These are phyloP conservation scores for Globisporangium cederbergense DNA, from an alignment of 352 stramenopile genomes.

Conservation along the genomic window DNA sequence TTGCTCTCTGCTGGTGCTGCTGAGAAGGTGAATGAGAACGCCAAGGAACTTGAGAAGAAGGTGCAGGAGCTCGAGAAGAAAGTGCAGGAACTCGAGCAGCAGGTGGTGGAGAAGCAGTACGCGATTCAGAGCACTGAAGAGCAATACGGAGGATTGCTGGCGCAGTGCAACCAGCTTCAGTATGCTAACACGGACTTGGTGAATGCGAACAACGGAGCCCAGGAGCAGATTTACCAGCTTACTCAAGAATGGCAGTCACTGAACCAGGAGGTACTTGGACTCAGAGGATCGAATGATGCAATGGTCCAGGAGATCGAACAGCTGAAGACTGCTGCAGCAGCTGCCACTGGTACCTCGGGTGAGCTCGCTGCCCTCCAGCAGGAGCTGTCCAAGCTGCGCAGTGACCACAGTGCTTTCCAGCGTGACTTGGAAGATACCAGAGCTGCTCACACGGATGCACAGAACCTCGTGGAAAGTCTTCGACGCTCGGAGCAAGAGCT, in stretches of 20 bases:
- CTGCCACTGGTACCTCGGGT: neutral
- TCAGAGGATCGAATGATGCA: slow-evolving; percentile 6
- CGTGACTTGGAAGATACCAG: slow-evolving; percentile 23
- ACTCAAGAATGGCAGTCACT: slow-evolving; percentile 28
- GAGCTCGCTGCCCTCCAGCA: slow-evolving; percentile 24
- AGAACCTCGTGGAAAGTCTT: slow-evolving; percentile 13
- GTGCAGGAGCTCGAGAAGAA: slow-evolving; percentile 28
- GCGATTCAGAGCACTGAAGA: slow-evolving; percentile 13
- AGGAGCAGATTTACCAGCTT: slow-evolving; percentile 14
- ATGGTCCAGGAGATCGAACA: slow-evolving; percentile 6
- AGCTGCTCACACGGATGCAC: slow-evolving; percentile 2
- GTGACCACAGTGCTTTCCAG: slow-evolving; percentile 14
- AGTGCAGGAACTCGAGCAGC: slow-evolving; percentile 26
- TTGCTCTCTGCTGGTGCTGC: slow-evolving; percentile 30
- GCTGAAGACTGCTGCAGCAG: neutral
- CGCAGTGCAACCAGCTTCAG: slow-evolving; percentile 14
- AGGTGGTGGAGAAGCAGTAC: slow-evolving; percentile 9
- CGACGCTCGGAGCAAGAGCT: slow-evolving; percentile 32
- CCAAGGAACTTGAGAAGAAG: slow-evolving; percentile 23
- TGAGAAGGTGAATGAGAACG: slow-evolving; percentile 23
- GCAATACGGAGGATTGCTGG: slow-evolving; percentile 30
- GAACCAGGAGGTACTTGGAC: slow-evolving; percentile 14
- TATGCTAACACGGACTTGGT: slow-evolving; percentile 6
- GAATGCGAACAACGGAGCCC: slow-evolving; percentile 6
- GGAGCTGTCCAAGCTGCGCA: slow-evolving; percentile 30